These are phyloP conservation scores for Auricularia sp. DNA, from an alignment of 768 basidiomycete species.

Conservation along the genomic window DNA sequence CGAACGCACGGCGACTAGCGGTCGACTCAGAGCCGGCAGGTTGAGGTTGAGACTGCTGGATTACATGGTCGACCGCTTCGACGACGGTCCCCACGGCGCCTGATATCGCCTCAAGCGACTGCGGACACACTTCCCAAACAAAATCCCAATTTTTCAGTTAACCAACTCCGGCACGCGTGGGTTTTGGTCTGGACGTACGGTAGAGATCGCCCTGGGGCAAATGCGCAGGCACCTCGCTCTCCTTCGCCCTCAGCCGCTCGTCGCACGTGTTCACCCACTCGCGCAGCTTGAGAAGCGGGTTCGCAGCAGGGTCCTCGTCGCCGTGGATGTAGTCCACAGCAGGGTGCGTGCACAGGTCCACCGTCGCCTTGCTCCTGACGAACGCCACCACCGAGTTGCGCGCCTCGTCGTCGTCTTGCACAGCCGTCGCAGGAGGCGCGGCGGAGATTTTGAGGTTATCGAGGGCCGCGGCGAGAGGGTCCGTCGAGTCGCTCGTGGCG, in stretches of 20 bases:
- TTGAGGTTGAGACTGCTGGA: slow-evolving; percentile 14
- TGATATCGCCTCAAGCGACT: slow-evolving; percentile 65
- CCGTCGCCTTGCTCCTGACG: slow-evolving; percentile 40
- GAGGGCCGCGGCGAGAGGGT: slow-evolving; percentile 34
- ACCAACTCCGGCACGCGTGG: background rate
- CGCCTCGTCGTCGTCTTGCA: background rate
- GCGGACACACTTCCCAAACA: slow-evolving; percentile 52
- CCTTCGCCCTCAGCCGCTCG: slow-evolving; percentile 48
- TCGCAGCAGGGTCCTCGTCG: slow-evolving; percentile 38
- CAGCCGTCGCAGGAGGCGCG: background rate
- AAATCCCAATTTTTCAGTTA: background rate
- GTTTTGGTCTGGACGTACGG: slow-evolving; percentile 33
- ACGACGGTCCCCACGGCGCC: slow-evolving; percentile 77
- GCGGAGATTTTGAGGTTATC: slow-evolving; percentile 24
- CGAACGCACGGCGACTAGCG: slow-evolving; percentile 46
- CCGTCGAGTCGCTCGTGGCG: slow-evolving; percentile 20
- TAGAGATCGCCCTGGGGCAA: slow-evolving; percentile 76
- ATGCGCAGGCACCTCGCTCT: slow-evolving; percentile 65
- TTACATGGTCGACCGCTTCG: slow-evolving; percentile 72
- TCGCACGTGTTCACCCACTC: slow-evolving; percentile 48
- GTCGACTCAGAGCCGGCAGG: slow-evolving; percentile 4
- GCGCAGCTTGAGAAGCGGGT: slow-evolving; percentile 52
- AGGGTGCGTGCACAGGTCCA: slow-evolving; percentile 45
- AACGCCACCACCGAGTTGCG: slow-evolving; percentile 28
- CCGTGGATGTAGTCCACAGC: slow-evolving; percentile 71